Conservation (phyloP, 495 filamentous ascomycete genomes). For the Neurospora africana region DNA sequence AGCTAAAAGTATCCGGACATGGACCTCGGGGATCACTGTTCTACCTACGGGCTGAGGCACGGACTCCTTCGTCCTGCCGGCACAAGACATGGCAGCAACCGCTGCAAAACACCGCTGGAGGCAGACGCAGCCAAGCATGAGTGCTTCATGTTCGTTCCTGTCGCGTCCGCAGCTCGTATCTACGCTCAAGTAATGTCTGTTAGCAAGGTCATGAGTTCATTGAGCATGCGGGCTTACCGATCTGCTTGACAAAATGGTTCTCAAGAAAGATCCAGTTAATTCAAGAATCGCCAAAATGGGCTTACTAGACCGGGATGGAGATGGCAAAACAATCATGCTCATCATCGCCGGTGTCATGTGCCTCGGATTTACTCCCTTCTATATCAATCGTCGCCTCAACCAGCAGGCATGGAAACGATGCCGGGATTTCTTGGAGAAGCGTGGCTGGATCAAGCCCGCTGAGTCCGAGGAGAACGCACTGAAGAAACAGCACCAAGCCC, state of each 20-base stretch:
- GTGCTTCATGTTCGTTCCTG: background rate
- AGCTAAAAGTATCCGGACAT: background rate
- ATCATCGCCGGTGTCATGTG: constrained; percentile 8
- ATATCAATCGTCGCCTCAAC: constrained; percentile 5
- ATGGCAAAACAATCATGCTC: constrained; percentile 4
- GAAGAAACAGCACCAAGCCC: constrained; percentile 2
- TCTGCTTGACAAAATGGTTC: background rate
- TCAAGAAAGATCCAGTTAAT: background rate
- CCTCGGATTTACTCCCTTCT: constrained; percentile 13
- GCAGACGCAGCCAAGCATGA: background rate
- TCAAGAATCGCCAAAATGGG: constrained; percentile 8
- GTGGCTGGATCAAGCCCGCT: constrained; percentile 1
- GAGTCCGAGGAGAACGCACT: constrained; percentile 1
- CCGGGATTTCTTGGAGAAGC: background rate
- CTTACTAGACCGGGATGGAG: constrained; percentile 1
- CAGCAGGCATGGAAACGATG: background rate
- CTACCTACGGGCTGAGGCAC: background rate
- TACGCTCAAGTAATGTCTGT: background rate
- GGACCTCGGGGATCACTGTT: background rate
- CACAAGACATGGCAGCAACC: background rate
- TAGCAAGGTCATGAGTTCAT: constrained; percentile 10
- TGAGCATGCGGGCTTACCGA: constrained; percentile 12
- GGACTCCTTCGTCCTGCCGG: background rate
- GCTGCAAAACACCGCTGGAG: background rate
- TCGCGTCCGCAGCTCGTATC: background rate